Conservation (phyloP, 2,329 filamentous ascomycete species). For the Aspergillus oerlinghausenensis region DNA sequence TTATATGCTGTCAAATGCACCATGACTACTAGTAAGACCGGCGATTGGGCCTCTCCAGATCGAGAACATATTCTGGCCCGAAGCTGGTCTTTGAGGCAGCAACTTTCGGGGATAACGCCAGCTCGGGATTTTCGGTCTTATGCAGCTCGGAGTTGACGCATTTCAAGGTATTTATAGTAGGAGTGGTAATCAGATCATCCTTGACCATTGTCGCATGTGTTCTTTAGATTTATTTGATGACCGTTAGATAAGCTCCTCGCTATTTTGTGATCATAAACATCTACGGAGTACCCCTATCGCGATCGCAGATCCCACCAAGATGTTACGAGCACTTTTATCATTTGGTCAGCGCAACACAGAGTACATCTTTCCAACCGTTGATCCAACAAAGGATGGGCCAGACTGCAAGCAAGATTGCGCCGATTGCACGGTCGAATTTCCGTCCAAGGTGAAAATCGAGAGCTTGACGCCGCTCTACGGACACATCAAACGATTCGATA, state of each 20-base stretch:
- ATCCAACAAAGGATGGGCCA: slow-evolving; percentile 28
- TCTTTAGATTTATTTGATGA: not conserved
- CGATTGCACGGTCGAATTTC: slow-evolving; percentile 33
- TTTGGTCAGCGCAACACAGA: slow-evolving; percentile 18
- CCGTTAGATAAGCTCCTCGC: not conserved
- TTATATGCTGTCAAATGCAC: not conserved
- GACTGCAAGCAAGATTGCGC: slow-evolving; percentile 34
- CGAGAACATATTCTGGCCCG: not conserved
- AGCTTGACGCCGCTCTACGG: slow-evolving; percentile 29
- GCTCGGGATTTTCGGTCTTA: not conserved
- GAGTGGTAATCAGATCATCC: not conserved
- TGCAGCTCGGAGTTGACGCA: not conserved
- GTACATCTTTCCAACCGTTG: slow-evolving; percentile 36
- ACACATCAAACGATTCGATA: slow-evolving; percentile 32
- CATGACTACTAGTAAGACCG: not conserved
- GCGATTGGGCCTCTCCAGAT: not conserved
- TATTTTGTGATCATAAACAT: not conserved
- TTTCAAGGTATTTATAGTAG: not conserved
- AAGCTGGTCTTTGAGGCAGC: not conserved
- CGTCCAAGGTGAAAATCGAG: slow-evolving; percentile 34
- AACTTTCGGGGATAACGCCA: not conserved
- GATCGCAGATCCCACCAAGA: slow-evolving; percentile 2
- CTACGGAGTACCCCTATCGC: not conserved
- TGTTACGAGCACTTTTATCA: slow-evolving; percentile 32
- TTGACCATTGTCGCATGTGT: not conserved